A percentile compares a stretch with the other conserved stretches of the same genome.
Conservation (phyloP, 2,329 filamentous ascomycete genomes). For the Podosphaera xanthii region DNA sequence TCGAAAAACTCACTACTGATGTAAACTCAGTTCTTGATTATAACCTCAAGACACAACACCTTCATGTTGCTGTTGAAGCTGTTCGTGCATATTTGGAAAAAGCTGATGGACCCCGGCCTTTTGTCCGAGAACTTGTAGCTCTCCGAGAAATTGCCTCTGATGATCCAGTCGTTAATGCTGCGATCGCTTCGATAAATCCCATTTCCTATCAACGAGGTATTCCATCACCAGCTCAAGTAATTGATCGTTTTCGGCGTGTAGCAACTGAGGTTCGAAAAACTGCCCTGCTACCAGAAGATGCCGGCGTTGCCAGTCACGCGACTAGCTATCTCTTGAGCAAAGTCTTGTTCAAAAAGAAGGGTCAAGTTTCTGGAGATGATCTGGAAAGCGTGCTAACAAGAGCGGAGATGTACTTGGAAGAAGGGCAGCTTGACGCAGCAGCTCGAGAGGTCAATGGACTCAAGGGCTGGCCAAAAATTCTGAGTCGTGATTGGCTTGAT, state of each 20-base stretch:
- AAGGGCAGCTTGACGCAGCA: conserved; percentile 76
- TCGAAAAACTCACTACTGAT: conserved; percentile 67
- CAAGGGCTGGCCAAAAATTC: conserved; percentile 80
- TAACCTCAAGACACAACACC: conserved; percentile 84
- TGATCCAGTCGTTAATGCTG: conserved; percentile 71
- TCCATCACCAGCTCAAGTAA: conserved; percentile 59
- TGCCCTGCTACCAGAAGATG: conserved; percentile 72
- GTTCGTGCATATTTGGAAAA: conserved; percentile 67
- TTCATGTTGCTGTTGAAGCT: conserved; percentile 86
- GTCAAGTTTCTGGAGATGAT: conserved; percentile 60
- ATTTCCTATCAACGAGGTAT: conserved; percentile 82
- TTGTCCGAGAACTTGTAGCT: conserved; percentile 78
- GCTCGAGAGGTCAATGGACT: conserved; percentile 89
- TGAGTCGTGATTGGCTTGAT: conserved; percentile 80
- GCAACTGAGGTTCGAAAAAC: conserved; percentile 86
- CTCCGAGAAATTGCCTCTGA: conserved; percentile 77
- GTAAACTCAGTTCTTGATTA: conserved; percentile 82
- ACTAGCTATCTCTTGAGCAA: conserved; percentile 79
- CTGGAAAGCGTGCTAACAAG: conserved; percentile 83
- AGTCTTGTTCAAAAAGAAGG: conserved; percentile 87
- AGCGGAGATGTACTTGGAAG: conserved; percentile 75
- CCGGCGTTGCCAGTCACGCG: conserved; percentile 82
- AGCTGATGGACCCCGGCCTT: conserved; percentile 53
- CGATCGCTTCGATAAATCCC: conserved; percentile 91
- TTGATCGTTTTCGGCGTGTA: conserved; percentile 89